These are phyloP conservation scores for Schizopora paradoxa DNA, from an alignment of 1,284 basidiomycete genomes.

Conservation along the genomic window DNA sequence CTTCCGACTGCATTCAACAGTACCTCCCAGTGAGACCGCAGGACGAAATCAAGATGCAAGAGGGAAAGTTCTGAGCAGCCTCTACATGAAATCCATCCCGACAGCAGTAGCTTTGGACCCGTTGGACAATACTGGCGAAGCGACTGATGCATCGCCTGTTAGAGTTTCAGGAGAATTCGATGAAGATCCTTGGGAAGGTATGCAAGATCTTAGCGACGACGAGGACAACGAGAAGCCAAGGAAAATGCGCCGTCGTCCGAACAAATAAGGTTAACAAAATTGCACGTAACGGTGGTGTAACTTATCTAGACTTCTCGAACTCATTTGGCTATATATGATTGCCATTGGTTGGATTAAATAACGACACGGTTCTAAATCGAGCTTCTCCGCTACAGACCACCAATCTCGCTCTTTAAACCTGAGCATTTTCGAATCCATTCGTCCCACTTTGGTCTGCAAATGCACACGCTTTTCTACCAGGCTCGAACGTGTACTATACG, in stretches of 20 bases:
- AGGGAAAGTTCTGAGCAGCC: slow-evolving; percentile 62
- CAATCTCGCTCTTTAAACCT: slow-evolving; percentile 84
- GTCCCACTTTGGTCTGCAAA: slow-evolving; percentile 56
- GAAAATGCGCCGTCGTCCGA: no score
- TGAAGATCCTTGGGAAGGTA: slow-evolving; percentile 39
- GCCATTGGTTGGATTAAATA: not conserved
- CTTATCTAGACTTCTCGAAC: no score
- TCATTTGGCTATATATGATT: slow-evolving; percentile 13
- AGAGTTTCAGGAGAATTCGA: slow-evolving; percentile 31
- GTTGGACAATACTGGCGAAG: slow-evolving; percentile 20
- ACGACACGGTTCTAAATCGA: not conserved
- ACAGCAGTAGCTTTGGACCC: slow-evolving; percentile 58
- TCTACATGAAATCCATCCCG: slow-evolving; percentile 63
- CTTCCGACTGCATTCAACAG: slow-evolving; percentile 67
- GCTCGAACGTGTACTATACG: no score
- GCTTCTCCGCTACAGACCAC: slow-evolving; percentile 28
- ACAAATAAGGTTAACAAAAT: no score
- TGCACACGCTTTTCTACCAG: no score
- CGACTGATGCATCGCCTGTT: slow-evolving; percentile 5
- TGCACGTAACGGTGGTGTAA: no score
- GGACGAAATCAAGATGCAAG: slow-evolving; percentile 55
- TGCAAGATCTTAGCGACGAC: slow-evolving; percentile 26
- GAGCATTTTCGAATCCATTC: slow-evolving; percentile 92
- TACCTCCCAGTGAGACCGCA: slow-evolving; percentile 44
- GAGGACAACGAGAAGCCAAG: slow-evolving; percentile 30